A percentile compares a stretch with the other conserved stretches of the same genome.
phyloP scores from a whole-genome alignment of 106 monocot genomes.

The Phalaenopsis aphrodite region DNA sequence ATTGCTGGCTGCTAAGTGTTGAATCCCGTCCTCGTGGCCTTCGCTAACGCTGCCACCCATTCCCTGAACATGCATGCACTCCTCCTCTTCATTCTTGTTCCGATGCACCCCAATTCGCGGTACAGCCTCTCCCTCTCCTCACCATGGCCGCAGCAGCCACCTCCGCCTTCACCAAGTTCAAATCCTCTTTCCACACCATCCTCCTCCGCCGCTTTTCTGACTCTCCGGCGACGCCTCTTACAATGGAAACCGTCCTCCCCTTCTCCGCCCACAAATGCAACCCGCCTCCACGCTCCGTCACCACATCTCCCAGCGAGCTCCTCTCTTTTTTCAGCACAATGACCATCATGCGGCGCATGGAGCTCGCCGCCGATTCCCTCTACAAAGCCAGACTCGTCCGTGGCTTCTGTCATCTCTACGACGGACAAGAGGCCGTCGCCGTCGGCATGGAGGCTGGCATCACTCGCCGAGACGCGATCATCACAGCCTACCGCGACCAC shows the following conservation, averaged over 20 bases:
- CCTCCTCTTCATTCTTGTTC: no score
- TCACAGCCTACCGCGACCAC: conserved; percentile 84
- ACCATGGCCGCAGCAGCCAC: not conserved
- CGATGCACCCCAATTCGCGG: no score
- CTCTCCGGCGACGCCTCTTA: conserved; percentile 9
- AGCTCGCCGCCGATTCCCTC: conserved; percentile 84
- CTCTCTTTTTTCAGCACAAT: conserved; percentile 63
- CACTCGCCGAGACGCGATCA: conserved; percentile 55
- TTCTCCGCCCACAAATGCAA: conserved; percentile 42
- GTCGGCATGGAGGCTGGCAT: conserved; percentile 85
- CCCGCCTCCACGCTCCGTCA: conserved; percentile 27
- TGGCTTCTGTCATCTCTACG: conserved; percentile 42
- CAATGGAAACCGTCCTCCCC: conserved; percentile 42
- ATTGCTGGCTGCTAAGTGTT: no score
- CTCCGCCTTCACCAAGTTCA: not conserved
- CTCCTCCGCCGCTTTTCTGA: not conserved
- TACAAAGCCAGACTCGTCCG: conserved; percentile 85
- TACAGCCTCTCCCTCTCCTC: not conserved
- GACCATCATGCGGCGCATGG: conserved; percentile 74
- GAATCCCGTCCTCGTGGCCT: no score
- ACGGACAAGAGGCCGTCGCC: conserved; percentile 80
- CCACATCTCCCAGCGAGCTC: conserved; percentile 47
- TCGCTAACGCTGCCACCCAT: no score
- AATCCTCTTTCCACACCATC: not conserved
- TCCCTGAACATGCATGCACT: no score